These are phyloP conservation scores for Leccinum brunneo-olivaceum DNA, from an alignment of 1,284 basidiomycete species.

Conservation along the genomic window DNA sequence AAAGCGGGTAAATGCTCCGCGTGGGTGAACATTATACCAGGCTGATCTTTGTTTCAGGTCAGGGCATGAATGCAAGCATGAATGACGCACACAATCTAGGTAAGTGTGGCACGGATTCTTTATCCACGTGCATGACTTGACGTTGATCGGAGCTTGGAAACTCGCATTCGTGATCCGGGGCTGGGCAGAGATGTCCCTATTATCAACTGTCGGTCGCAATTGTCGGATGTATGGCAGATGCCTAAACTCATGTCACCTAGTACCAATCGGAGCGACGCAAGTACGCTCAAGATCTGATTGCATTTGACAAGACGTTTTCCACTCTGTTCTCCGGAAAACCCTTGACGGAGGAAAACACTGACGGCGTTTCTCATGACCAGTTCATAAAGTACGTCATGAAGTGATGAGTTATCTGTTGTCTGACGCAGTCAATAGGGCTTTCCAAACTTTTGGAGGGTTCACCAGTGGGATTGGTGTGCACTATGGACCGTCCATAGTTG, in stretches of 20 bases:
- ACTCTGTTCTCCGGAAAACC: conserved; percentile 45
- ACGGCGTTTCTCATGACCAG: conserved; percentile 39
- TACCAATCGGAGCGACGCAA: conserved; percentile 42
- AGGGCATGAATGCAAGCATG: conserved; percentile 69
- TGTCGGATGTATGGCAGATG: background rate
- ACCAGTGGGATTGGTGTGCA: conserved; percentile 62
- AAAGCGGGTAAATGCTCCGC: conserved; percentile 35
- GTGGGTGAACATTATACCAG: background rate
- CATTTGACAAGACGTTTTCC: conserved; percentile 45
- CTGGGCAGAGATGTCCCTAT: conserved; percentile 45
- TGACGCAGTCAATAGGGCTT: conserved; percentile 40
- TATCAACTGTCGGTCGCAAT: conserved; percentile 41
- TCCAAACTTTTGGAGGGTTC: conserved; percentile 52
- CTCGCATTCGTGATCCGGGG: conserved; percentile 49
- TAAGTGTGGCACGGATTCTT: conserved; percentile 2
- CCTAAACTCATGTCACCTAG: conserved; percentile 9
- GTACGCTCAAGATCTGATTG: conserved; percentile 46
- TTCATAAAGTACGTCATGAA: conserved; percentile 36
- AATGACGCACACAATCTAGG: conserved; percentile 42
- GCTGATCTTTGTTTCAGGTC: conserved; percentile 32
- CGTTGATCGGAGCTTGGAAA: conserved; percentile 43
- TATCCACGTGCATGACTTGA: background rate
- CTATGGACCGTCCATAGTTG: conserved; percentile 49
- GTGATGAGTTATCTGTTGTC: conserved; percentile 36
- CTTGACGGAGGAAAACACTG: conserved; percentile 20